Evolutionary conservation across 768 basidiomycete species (phyloP), one percentile per base, ranked within the genome.

Genomic region (Omphalotus guepiniiformis): DNA sequence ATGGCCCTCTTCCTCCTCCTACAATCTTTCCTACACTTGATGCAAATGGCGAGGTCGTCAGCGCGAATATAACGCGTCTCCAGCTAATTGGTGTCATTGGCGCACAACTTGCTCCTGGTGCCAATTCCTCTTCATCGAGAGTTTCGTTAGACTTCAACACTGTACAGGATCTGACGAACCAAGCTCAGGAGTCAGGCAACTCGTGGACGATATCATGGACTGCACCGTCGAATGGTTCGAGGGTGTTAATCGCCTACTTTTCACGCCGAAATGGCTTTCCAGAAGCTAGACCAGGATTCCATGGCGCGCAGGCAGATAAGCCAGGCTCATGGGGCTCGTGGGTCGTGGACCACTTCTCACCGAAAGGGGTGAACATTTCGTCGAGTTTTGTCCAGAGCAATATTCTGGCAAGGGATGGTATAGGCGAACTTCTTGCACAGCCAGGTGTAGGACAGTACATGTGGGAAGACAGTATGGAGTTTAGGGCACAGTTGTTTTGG

Each of bases 391-490:
- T 54, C 26, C 42, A 51, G 28, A 43, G 48, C 19, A 54, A 54
- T 37, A 44, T 54, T 18, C 43, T 54, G 15, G 32, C 53, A 3
- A 29, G 42, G 30, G 39, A 51, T 11, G 27, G 46, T 18, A 54
- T 54, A 5, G 53, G 40, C 8, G 28, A 36, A 4, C 44, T 52
- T 50, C 35, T 48, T 8, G 44, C 47, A 1, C 50, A 44, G 19
- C 53, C 53, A 4, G 53, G 53, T 12, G 53, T 54, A 8, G 53
- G 53, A 19, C 44, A 45, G 25, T 54, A 54, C 32, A 51, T 54
- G 50, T 54, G 53, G 53, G 53, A 54, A 27, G 53, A 54, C 21
- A 46, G 42, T 12, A 54, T 54, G 53, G 53, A 54, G 37, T 54
- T 52, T 28, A 30, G 39, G 21, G 50, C 47, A 6, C 53, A 54